A percentile compares a stretch with the other conserved stretches of the same genome.
Conservation (phyloP, 192 early-diverging fungal species). For the Gaertneriomyces semiglobifer region DNA sequence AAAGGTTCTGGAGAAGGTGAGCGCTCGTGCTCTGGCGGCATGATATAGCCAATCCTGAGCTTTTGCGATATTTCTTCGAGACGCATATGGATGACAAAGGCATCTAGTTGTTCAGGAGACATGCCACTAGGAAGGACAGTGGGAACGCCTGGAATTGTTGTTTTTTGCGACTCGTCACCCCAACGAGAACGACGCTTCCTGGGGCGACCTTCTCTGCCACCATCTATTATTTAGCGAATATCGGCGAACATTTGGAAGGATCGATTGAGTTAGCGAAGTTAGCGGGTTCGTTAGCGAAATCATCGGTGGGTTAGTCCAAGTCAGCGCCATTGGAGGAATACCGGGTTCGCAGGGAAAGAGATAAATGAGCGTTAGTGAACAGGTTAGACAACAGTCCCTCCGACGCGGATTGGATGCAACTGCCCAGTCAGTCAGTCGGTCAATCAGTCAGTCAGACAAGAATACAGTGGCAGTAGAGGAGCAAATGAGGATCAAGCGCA, state of each 20-base stretch:
- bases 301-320: background rate
- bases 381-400: background rate
- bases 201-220: slow-evolving; percentile 35
- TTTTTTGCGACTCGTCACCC: slow-evolving; percentile 72
- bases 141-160: slow-evolving; percentile 72
- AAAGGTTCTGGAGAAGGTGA: slow-evolving; percentile 95
- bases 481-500: background rate
- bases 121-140: slow-evolving; percentile 75
- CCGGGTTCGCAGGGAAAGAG: background rate
- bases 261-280: slow-evolving; percentile 1
- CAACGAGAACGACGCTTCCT: slow-evolving; percentile 78
- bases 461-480: background rate
- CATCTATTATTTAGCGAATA: slow-evolving; percentile 8
- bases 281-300: slow-evolving; percentile 2
- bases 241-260: background rate
- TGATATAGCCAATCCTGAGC: slow-evolving; percentile 74
- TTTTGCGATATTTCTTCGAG: slow-evolving; percentile 87
- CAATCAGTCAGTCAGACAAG: slow-evolving; percentile 3
- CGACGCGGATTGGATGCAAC: background rate
- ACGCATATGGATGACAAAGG: slow-evolving; percentile 75
- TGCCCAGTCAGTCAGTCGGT: background rate
- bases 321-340: background rate
- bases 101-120: slow-evolving; percentile 75
- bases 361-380: slow-evolving; percentile 6
- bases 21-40: slow-evolving; percentile 76